Base-by-base conservation (phyloP, 768 basidiomycete genomes). In the Gautieria morchelliformis region DNA sequence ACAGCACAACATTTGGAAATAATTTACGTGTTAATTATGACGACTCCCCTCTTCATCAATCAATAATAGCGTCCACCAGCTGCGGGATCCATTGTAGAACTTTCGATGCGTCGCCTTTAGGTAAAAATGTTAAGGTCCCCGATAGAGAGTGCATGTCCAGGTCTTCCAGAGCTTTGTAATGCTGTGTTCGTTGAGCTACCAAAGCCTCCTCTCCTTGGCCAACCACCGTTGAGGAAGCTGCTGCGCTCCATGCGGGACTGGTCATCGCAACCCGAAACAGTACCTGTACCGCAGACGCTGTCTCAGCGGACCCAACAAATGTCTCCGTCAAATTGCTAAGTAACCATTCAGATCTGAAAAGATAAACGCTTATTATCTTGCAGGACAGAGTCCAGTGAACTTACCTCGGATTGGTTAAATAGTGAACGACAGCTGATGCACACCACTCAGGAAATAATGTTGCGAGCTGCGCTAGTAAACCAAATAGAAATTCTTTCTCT, bases 401-500 rank as follows among this genome's bases (percentile, higher is more conserved):
- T 58, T 41, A 60, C 48, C 39, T 24, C 46, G 30, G 20, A 42
- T 40, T n/a, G 11, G 52, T 42, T 20, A 30, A 15, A 58, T 33
- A 62, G 42, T 39, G 24, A 12, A 80, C 90, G 59, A 73, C 92
- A 90, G 80, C 78, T 66, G 89, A 76, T 1, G 82, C 72, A 22
- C 91, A 74, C 20, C 84, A 77, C 19, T 92, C 87, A 1, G 91
- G 91, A 68, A 82, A 86, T 9, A 74, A 69, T 7, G 71, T 70
- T 15, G 83, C 79, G 14, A 91, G 78, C 44, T 91, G 85, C 32
- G 87, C 80, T 32, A 96, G 75, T 33, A 95, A 67, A 48, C 77
- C 76, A 68, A 87, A 93, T 46, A 94, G 68, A 41, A 93, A 84
- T 66, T 90, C 81, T 2, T 84, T 85, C 70, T 96, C 93, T 1